Percentiles rank a stretch among this genome's conserved stretches.
Evolutionary conservation across 768 basidiomycete genomes (phyloP).

Genomic region (Auricularia sp.): DNA sequence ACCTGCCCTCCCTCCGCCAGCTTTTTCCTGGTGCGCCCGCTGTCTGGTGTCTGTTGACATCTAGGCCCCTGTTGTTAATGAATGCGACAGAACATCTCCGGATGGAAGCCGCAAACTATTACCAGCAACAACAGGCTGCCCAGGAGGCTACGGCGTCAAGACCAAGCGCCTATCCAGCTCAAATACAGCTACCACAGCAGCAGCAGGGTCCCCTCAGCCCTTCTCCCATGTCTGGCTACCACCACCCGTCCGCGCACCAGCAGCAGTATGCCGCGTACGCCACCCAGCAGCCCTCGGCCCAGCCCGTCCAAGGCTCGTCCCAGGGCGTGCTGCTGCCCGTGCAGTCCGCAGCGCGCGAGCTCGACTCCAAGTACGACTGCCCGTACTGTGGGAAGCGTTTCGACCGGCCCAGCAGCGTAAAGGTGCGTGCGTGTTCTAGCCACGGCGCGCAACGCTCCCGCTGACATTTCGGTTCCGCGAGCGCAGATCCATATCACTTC

Average conservation of each 20-base stretch:
- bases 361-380: constrained; percentile 20
- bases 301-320: background rate
- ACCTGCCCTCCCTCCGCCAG: constrained; percentile 2
- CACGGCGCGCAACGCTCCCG: background rate
- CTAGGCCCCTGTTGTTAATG: background rate
- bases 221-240: background rate
- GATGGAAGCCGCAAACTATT: background rate
- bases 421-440: constrained; percentile 11
- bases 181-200: background rate
- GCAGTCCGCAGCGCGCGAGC: background rate
- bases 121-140: constrained; percentile 1
- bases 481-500: constrained; percentile 49
- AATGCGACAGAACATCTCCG: background rate
- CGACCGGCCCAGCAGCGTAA: constrained; percentile 57
- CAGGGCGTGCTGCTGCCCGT: background rate
- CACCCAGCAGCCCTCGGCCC: constrained; percentile 1
- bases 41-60: background rate
- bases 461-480: background rate
- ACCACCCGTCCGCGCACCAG: background rate
- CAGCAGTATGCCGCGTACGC: constrained; percentile 1
- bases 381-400: constrained; percentile 52
- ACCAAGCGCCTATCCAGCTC: background rate
- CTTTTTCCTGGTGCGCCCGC: background rate
- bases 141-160: background rate
- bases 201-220: background rate